Conservation (phyloP, 768 basidiomycete species). For the Lentinus brumalis region DNA sequence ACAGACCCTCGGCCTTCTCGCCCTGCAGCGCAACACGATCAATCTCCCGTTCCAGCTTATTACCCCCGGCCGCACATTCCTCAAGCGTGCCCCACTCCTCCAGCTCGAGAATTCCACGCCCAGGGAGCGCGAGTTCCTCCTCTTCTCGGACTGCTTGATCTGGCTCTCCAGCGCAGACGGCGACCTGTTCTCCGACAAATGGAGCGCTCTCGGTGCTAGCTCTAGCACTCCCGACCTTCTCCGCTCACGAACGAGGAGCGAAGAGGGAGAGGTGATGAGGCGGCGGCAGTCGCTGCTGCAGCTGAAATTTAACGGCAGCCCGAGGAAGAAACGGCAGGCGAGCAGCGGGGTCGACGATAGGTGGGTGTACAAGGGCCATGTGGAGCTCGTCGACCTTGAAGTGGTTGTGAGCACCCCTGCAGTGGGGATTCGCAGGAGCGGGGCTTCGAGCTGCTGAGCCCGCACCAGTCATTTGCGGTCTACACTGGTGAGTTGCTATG, state of each 20-base stretch:
- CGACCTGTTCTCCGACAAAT: conserved; percentile 26
- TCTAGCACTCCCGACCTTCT: conserved; percentile 29
- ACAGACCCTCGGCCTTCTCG: conserved; percentile 71
- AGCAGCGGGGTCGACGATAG: conserved; percentile 55
- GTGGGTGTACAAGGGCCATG: conserved; percentile 73
- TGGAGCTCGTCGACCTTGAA: conserved; percentile 74
- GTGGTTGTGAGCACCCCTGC: conserved; percentile 56
- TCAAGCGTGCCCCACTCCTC: conserved; percentile 66
- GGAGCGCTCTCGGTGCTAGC: conserved; percentile 16
- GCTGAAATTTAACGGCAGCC: conserved; percentile 27
- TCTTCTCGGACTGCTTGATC: conserved; percentile 81
- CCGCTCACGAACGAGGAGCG: conserved; percentile 60
- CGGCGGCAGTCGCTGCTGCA: conserved; percentile 22
- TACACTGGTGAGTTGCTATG: conserved; percentile 55
- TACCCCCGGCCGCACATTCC: conserved; percentile 74
- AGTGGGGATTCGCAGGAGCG: conserved; percentile 51
- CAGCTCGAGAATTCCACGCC: conserved; percentile 57
- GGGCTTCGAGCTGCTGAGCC: conserved; percentile 74
- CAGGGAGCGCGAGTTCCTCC: conserved; percentile 68
- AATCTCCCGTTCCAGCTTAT: conserved; percentile 80
- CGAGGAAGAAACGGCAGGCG: conserved; percentile 32
- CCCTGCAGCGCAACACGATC: conserved; percentile 76
- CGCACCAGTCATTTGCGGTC: conserved; percentile 74
- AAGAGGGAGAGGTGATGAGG: conserved; percentile 39
- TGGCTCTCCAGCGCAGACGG: conserved; percentile 66